Conservation (phyloP, 768 basidiomycete genomes). For the Hypsizygus marmoreus region DNA sequence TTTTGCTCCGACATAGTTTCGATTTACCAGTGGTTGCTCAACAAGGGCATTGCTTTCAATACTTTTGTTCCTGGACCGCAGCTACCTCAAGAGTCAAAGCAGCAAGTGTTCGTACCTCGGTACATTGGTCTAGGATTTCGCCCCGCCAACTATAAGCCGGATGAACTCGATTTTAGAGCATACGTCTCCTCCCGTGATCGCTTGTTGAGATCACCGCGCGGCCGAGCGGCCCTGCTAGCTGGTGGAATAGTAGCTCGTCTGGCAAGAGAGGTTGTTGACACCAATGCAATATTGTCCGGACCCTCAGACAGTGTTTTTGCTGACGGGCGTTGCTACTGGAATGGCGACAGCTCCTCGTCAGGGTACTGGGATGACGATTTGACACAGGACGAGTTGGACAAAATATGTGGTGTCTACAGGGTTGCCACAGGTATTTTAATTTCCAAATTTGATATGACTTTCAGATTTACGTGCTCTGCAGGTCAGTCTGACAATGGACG, state of each 20-base stretch:
- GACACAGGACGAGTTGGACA: conserved; percentile 18
- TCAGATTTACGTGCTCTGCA: neutral
- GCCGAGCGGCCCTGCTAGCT: conserved; percentile 24
- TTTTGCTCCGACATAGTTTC: neutral
- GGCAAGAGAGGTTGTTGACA: conserved; percentile 12
- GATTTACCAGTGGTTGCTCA: conserved; percentile 6
- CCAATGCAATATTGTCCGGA: conserved; percentile 15
- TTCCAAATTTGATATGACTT: neutral
- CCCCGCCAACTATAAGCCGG: conserved; percentile 5
- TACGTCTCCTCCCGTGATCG: conserved; percentile 3
- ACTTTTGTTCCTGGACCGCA: conserved; percentile 4
- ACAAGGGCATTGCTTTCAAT: conserved; percentile 13
- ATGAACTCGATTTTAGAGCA: conserved; percentile 4
- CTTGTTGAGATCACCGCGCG: conserved; percentile 12
- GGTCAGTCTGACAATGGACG: neutral
- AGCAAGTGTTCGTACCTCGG: neutral
- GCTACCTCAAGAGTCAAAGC: neutral
- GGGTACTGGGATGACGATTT: conserved; percentile 23
- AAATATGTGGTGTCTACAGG: conserved; percentile 24
- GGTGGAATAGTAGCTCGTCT: conserved; percentile 28
- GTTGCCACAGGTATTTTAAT: conserved; percentile 17
- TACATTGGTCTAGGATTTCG: conserved; percentile 17
- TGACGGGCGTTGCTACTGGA: conserved; percentile 3
- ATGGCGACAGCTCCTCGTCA: neutral
- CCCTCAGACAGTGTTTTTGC: conserved; percentile 15